A percentile compares a stretch with the other conserved stretches of the same genome.
Evolutionary conservation across 1,284 basidiomycete genomes (phyloP).

Genomic region (Microbotryum scabiosae): DNA sequence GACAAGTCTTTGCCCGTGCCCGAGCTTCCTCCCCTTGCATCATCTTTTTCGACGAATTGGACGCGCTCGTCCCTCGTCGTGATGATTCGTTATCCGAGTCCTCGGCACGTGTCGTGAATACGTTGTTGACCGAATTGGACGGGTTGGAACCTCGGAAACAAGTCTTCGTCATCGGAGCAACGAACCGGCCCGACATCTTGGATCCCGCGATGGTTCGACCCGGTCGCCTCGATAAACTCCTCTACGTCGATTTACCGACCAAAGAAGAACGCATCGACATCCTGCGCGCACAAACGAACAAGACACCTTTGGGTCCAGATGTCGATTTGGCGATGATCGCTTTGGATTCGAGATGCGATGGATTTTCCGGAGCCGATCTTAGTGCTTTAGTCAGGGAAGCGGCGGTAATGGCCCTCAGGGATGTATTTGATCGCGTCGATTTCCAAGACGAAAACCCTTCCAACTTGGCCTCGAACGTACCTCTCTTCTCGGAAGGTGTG

Average conservation of each 20-base stretch:
- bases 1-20: slow-evolving; percentile 85
- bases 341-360: slow-evolving; percentile 54
- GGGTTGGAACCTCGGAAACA: slow-evolving; percentile 81
- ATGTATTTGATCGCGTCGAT: slow-evolving; percentile 58
- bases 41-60: slow-evolving; percentile 93
- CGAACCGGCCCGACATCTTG: slow-evolving; percentile 98
- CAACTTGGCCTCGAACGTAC: slow-evolving; percentile 27
- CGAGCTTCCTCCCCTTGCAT: slow-evolving; percentile 81
- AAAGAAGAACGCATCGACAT: slow-evolving; percentile 76
- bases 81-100: slow-evolving; percentile 92
- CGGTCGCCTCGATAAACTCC: slow-evolving; percentile 86
- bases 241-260: slow-evolving; percentile 87
- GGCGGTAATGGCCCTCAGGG: slow-evolving; percentile 69
- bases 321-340: slow-evolving; percentile 47
- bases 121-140: slow-evolving; percentile 89
- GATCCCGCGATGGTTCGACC: slow-evolving; percentile 98
- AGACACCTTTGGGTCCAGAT: slow-evolving; percentile 56
- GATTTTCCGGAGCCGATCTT: slow-evolving; percentile 83
- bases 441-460: slow-evolving; percentile 46
- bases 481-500: slow-evolving; percentile 36
- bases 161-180: slow-evolving; percentile 94
- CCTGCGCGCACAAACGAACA: slow-evolving; percentile 60
- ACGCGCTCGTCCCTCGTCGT: slow-evolving; percentile 85
- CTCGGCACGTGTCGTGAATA: slow-evolving; percentile 94
- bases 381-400: slow-evolving; percentile 82